Evolutionary conservation across 805 yeast species (phyloP).

Genomic region (Yarrowia sp.): DNA sequence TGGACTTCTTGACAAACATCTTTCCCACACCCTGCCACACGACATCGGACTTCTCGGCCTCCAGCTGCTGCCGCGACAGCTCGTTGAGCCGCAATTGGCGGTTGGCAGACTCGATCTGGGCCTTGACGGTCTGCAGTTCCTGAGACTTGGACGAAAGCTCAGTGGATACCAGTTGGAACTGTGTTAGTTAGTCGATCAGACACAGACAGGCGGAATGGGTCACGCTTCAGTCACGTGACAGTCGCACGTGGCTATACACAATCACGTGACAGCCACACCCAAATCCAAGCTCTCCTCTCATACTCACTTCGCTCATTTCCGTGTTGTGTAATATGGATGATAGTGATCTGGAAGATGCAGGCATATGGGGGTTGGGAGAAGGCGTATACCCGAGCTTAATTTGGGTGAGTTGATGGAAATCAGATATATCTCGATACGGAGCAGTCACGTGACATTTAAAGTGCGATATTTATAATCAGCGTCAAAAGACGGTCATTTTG

Average conservation of each 20-base stretch:
- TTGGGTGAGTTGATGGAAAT: too few relatives aligned
- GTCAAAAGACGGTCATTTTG: too few relatives aligned
- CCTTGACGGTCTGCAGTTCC: constrained; percentile 62
- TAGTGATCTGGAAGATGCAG: constrained; percentile 14
- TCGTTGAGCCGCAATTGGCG: constrained; percentile 62
- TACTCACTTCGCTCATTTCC: constrained; percentile 32
- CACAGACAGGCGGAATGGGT: too few relatives aligned
- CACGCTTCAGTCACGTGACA: neutral
- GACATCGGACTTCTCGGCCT: constrained; percentile 50
- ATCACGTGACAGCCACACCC: neutral
- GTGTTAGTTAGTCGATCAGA: constrained; percentile 27
- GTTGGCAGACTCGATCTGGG: constrained; percentile 58
- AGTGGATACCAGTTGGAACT: constrained; percentile 30
- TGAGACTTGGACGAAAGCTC: constrained; percentile 29
- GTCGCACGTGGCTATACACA: too few relatives aligned
- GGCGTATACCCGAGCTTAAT: too few relatives aligned
- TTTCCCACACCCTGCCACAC: constrained; percentile 91
- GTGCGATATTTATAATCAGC: too few relatives aligned
- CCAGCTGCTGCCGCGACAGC: constrained; percentile 64
- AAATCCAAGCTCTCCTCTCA: neutral
- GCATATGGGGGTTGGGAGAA: constrained; percentile 9
- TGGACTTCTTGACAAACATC: constrained; percentile 57
- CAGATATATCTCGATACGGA: too few relatives aligned
- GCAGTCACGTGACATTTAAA: too few relatives aligned
- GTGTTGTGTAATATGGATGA: neutral